Conservation (phyloP, 1,284 basidiomycete species). For the Rhodofomes roseus region DNA sequence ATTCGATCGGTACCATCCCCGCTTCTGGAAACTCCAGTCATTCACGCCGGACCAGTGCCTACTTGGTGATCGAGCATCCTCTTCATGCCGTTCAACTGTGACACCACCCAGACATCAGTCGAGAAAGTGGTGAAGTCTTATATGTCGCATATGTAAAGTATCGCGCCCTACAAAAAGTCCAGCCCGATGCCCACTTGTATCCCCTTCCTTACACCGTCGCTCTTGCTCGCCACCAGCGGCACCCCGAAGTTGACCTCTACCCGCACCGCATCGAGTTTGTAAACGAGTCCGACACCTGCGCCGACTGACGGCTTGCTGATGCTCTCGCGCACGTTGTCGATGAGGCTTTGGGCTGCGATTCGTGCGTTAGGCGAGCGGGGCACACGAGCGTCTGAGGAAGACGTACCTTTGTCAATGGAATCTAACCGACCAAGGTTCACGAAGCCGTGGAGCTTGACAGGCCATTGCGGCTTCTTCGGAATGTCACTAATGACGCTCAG, state of each 20-base stretch:
- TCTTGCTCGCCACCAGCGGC: conserved; percentile 75
- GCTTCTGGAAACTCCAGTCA: neutral
- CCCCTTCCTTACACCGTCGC: conserved; percentile 78
- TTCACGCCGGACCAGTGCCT: too few species aligned
- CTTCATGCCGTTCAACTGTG: too few species aligned
- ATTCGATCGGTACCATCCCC: neutral
- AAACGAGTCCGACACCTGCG: conserved; percentile 88
- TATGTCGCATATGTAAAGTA: conserved; percentile 10
- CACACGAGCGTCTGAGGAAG: neutral
- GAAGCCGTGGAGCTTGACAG: conserved; percentile 83
- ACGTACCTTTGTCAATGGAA: conserved; percentile 55
- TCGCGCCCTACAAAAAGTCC: conserved; percentile 60
- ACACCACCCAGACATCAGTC: too few species aligned
- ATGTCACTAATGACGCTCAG: conserved; percentile 79
- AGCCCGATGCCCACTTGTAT: conserved; percentile 92
- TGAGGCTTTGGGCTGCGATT: conserved; percentile 36
- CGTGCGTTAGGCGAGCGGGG: neutral
- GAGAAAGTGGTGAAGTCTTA: too few species aligned
- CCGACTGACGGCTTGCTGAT: conserved; percentile 64
- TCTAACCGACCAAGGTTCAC: conserved; percentile 86
- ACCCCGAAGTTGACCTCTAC: conserved; percentile 93
- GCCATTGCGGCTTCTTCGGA: conserved; percentile 81
- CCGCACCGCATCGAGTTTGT: conserved; percentile 80
- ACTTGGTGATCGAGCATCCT: too few species aligned
- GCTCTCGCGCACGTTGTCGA: conserved; percentile 34